phyloP scores from a whole-genome alignment of 768 basidiomycete genomes.

The Russula griseocarnosa region DNA sequence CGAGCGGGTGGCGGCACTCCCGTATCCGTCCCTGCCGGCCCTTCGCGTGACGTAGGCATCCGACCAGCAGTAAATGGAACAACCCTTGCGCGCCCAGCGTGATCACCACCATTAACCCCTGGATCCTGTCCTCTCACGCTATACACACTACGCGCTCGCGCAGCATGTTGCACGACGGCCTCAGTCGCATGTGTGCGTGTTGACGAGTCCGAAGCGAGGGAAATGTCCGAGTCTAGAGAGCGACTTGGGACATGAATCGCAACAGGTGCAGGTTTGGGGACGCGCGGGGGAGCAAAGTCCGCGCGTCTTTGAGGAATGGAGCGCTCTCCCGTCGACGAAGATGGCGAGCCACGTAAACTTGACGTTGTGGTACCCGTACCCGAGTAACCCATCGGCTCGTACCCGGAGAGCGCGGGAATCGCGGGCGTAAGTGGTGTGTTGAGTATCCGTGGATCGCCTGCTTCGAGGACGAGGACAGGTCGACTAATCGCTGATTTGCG shows the following conservation, averaged over 20 bases:
- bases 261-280: constrained; percentile 30
- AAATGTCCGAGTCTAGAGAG: constrained; percentile 29
- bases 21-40: constrained; percentile 9
- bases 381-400: constrained; percentile 37
- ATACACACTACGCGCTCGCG: constrained; percentile 52
- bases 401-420: constrained; percentile 22
- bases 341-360: constrained; percentile 53
- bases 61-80: constrained; percentile 70
- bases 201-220: constrained; percentile 36
- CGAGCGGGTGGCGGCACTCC: constrained; percentile 31
- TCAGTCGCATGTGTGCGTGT: constrained; percentile 41
- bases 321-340: constrained; percentile 57
- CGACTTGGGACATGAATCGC: constrained; percentile 22
- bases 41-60: constrained; percentile 53
- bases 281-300: constrained; percentile 62
- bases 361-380: constrained; percentile 37
- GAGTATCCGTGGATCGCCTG: constrained; percentile 21
- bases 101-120: constrained; percentile 32
- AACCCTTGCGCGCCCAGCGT: constrained; percentile 49
- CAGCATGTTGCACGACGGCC: constrained; percentile 46
- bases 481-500: constrained; percentile 51
- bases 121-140: constrained; percentile 43
- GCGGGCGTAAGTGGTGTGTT: constrained; percentile 16
- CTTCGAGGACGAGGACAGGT: constrained; percentile 44
- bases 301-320: constrained; percentile 65